Percentiles rank a stretch among this genome's conserved stretches.
Evolutionary conservation across 2,329 filamentous ascomycete genomes (phyloP).

Genomic region (Knufia fluminis): DNA sequence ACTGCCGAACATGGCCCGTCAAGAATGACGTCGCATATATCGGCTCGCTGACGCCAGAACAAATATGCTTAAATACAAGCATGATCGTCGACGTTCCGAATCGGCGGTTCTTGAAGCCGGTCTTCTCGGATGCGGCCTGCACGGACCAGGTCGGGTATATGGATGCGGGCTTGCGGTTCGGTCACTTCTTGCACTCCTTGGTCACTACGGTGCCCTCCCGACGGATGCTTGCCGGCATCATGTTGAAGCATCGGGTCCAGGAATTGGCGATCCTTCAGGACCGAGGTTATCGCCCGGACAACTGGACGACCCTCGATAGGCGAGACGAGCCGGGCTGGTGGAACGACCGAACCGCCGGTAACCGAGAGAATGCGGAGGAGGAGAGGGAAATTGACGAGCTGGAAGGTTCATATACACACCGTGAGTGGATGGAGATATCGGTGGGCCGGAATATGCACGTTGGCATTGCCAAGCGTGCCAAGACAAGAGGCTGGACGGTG

Average conservation of each 20-base stretch:
- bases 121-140: slow-evolving; percentile 7
- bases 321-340: too few species aligned
- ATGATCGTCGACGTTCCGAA: slow-evolving; percentile 15
- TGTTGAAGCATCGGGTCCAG: slow-evolving; percentile 13
- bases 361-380: too few species aligned
- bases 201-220: slow-evolving; percentile 7
- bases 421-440: too few species aligned
- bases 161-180: slow-evolving; percentile 9
- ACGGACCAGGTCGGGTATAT: background rate
- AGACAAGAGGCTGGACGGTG: too few species aligned
- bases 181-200: slow-evolving; percentile 11
- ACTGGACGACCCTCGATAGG: too few species aligned
- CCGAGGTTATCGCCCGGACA: too few species aligned
- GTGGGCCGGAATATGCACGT: too few species aligned
- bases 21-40: slow-evolving; percentile 12
- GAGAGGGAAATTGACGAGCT: too few species aligned
- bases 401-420: too few species aligned
- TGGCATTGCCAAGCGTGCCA: too few species aligned
- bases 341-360: too few species aligned
- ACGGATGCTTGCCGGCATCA: slow-evolving; percentile 8
- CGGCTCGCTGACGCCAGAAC: slow-evolving; percentile 8
- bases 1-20: slow-evolving; percentile 5
- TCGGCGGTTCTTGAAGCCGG: slow-evolving; percentile 14
- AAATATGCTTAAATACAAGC: slow-evolving; percentile 16
- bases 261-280: slow-evolving; percentile 10